Percentiles rank a stretch among this genome's conserved stretches.
These are phyloP conservation scores for Xylaria scruposa DNA, from an alignment of 495 filamentous ascomycete genomes.

Conservation along the genomic window DNA sequence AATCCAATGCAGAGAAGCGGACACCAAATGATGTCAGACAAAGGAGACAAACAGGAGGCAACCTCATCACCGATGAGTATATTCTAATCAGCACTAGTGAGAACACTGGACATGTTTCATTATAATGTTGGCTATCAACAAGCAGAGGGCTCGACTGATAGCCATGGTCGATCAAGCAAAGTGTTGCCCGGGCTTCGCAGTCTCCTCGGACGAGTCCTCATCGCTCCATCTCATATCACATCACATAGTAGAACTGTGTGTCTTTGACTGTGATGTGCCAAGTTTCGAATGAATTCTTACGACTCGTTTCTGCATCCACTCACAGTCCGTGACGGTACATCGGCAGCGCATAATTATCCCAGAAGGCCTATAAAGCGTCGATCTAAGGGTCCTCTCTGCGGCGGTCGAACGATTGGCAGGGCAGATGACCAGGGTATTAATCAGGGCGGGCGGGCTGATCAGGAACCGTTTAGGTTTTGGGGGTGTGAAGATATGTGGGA, in stretches of 20 bases:
- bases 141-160: not conserved
- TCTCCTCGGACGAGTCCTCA: not conserved
- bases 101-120: not conserved
- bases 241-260: slow-evolving; percentile 9
- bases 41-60: not conserved
- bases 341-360: slow-evolving; percentile 7
- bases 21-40: slow-evolving; percentile 22
- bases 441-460: slow-evolving; percentile 1
- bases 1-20: not conserved
- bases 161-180: slow-evolving; percentile 6
- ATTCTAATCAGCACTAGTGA: not conserved
- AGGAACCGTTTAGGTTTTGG: slow-evolving; percentile 11
- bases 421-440: not conserved
- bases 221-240: not conserved
- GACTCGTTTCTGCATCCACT: not conserved
- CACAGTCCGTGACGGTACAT: not conserved
- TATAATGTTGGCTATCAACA: not conserved
- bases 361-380: not conserved
- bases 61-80: slow-evolving; percentile 1
- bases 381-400: slow-evolving; percentile 3
- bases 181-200: not conserved
- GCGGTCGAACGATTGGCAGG: slow-evolving; percentile 8
- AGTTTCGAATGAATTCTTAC: not conserved
- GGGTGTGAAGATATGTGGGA: slow-evolving; percentile 5
- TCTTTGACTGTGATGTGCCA: not conserved